Base-by-base conservation (phyloP, 2,329 filamentous ascomycete species). In the Chrysosporium keratinophilum region DNA sequence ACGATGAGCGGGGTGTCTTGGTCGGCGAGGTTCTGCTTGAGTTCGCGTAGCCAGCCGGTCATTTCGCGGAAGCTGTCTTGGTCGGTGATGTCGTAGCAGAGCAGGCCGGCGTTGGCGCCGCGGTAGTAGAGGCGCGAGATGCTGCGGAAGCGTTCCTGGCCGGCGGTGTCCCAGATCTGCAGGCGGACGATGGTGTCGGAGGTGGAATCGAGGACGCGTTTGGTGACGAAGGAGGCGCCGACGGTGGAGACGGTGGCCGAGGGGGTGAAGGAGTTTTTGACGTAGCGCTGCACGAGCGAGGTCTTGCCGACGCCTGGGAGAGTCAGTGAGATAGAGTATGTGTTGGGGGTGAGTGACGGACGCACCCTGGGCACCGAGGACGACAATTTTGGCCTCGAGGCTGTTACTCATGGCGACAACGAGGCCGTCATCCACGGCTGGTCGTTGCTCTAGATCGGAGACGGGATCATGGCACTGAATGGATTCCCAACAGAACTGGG, bases 101-200 rank as follows among this genome's bases (percentile, higher is more conserved):
- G 80, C 56, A 96, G 88, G 64, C 88, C 93, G 55, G 90, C 90
- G 66, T 95, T 91, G 58, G 91, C 91, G 66, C 90, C 90, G 65
- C 91, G 85, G 73, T 98, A 98, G 76, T 97, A 97, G 52, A 98
- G 81, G 54, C 90, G 85, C 9, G 88, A 94, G 64, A 98, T 97
- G 58, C 86, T 90, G 62, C 91, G 83, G 69, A 97, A 98, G 54
- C 91, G 83, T 74, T 98, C 91, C 67, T 98, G 91, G 57, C 91
- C 91, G 54, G 91, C 88, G 34, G 90, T 96, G 67, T 96, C 90
- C 90, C 90, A 96, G 61, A 96, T 94, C 66, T 96, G 90, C 37
- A 96, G 76, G n/a, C 90, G 82, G 35, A 96, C 88, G 20, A 87
- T 78, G 1, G 88, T 93, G 63, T 91, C 87, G 19, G 85, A 87